Percentiles rank a stretch among this genome's conserved stretches.
phyloP scores from a whole-genome alignment of 2,329 filamentous ascomycete species.

The Trichoderma citrinoviride region DNA sequence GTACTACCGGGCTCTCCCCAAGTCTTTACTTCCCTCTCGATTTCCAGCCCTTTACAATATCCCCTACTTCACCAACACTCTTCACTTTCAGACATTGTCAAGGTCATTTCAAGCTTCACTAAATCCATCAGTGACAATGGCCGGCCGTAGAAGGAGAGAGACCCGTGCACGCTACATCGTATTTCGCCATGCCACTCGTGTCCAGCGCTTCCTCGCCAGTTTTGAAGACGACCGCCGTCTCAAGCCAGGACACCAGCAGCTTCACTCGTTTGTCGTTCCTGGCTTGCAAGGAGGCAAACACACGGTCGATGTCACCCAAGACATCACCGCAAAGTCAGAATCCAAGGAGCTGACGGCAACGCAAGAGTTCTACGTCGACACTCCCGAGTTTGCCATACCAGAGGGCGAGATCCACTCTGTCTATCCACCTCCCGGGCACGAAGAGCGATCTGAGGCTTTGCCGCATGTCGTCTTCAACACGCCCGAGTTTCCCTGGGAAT shows the following conservation, averaged over 20 bases:
- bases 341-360: not conserved
- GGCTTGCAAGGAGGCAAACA: not conserved
- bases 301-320: not conserved
- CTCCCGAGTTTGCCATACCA: constrained; percentile 37
- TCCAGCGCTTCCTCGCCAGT: too few relatives aligned
- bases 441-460: constrained; percentile 34
- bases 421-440: constrained; percentile 42
- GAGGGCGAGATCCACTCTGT: constrained; percentile 35
- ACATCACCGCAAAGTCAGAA: not conserved
- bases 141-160: too few relatives aligned
- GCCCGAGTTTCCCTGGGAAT: constrained; percentile 45
- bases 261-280: not conserved
- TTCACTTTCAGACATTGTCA: too few relatives aligned
- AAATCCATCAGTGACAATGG: too few relatives aligned
- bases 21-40: too few relatives aligned
- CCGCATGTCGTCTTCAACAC: constrained; percentile 47
- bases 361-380: constrained; percentile 37
- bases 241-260: not conserved
- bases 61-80: too few relatives aligned
- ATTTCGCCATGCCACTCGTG: not conserved
- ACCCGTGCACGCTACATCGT: not conserved
- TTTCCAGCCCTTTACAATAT: too few relatives aligned
- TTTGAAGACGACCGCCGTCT: too few relatives aligned
- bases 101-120: too few relatives aligned
- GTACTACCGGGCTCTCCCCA: too few relatives aligned